Evolutionary conservation across 805 yeast genomes (phyloP), one percentile per base, ranked within the genome.

Genomic region (Barnettozyma sucrosica): DNA sequence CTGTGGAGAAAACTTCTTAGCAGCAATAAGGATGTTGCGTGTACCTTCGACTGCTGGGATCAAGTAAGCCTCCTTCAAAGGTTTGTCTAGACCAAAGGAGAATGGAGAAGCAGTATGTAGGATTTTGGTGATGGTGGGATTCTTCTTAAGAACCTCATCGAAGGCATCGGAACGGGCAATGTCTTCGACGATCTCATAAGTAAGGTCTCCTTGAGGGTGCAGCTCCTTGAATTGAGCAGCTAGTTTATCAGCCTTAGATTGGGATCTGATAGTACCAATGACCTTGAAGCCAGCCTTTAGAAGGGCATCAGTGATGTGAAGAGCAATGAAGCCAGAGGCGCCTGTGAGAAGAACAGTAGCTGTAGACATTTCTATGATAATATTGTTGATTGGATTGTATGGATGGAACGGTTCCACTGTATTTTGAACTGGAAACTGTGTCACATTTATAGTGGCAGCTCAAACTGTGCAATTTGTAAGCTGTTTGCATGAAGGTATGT

Each of bases 1-100:
- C 45, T 55, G 55, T 8, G 75, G 71, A 13, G 50, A 57, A 25
- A 63, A 69, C 26, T 59, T 55, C 52, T 68, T 63, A 20, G 49
- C 45, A 5, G 54, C 45, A 2, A 13, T 58, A 57, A 81, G 64
- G 48, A 79, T 67, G 52, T 74, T 72, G 38, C 62, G 62, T 7
- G 84, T 77, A 43, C 85, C 86, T 38, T 69, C 59, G 14, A 77
- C 70, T 1, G 86, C 85, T 11, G 87, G 86, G n/a, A 66, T 60
- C 21, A 79, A 60, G 57, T 77, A 68, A 39, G 72, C 81, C 21
- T 68, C 66, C 53, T 80, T 80, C 8, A 74, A 68, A 44, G 72
- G 72, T 6, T 69, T 66, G 3, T 45, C 38, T 10, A 56, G 44
- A 3, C 66, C 65, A 43, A 57, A 65, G 1, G 61, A 51, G 52